Conservation (phyloP, 1,139 yeast genomes). For the Diutina neorugosa region DNA sequence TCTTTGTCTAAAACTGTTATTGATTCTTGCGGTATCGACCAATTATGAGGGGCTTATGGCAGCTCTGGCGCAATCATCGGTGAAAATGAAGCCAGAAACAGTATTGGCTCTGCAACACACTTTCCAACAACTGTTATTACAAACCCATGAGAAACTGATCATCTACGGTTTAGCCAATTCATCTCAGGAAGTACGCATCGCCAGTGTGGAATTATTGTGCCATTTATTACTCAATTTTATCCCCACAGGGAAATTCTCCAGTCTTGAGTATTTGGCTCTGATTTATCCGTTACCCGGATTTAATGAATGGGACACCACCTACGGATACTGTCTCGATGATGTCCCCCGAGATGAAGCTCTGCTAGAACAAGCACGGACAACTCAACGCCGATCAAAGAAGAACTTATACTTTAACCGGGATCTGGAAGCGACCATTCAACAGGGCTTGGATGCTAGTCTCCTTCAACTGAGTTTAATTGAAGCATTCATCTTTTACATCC, state of each 20-base stretch:
- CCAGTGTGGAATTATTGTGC: slow-evolving; percentile 1
- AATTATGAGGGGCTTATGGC: slow-evolving; percentile 1
- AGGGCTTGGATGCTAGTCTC: slow-evolving; percentile 13
- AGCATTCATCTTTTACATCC: slow-evolving; percentile 24
- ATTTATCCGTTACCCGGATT: not conserved
- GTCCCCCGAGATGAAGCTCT: not conserved
- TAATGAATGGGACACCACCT: not conserved
- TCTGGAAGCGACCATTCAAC: slow-evolving; percentile 15
- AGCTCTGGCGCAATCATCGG: not conserved
- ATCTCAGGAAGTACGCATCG: slow-evolving; percentile 1
- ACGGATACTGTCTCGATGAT: not conserved
- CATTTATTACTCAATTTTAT: not conserved
- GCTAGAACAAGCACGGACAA: not conserved
- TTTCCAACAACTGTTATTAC: not conserved
- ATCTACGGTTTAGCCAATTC: not conserved
- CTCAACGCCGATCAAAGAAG: not conserved
- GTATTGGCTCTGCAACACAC: not conserved
- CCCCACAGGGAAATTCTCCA: not conserved
- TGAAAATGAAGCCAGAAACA: not conserved
- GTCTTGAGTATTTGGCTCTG: not conserved
- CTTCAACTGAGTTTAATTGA: slow-evolving; percentile 24
- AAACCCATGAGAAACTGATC: not conserved
- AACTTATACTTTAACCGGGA: slow-evolving; percentile 9
- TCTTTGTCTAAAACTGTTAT: slow-evolving; percentile 1
- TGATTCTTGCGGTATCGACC: not conserved